phyloP scores from a whole-genome alignment of 73 alveolate genomes.

The Tetrahymena malaccensis region DNA sequence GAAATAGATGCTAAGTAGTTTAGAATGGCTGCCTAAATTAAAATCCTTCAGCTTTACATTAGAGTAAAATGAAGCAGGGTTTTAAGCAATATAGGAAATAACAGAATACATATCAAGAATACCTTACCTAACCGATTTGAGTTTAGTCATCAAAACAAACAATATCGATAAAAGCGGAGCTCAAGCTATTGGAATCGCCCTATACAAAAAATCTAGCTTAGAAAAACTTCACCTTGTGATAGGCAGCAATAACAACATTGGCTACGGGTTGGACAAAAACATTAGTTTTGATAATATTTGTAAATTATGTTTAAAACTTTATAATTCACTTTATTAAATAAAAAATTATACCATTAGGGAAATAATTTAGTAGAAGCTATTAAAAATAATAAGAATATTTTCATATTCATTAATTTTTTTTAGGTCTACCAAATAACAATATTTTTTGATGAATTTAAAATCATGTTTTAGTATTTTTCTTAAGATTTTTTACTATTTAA shows the following conservation, averaged over 20 bases:
- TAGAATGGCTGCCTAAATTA: neutral
- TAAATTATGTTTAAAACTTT: neutral
- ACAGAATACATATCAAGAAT: neutral
- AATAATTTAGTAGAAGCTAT: neutral
- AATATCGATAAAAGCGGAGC: neutral
- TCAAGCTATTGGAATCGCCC: neutral
- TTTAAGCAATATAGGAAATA: neutral
- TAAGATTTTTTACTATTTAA: neutral
- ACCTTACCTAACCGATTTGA: neutral
- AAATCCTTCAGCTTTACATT: neutral
- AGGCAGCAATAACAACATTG: neutral
- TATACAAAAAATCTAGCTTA: neutral
- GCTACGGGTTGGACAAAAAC: neutral
- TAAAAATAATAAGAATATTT: no score
- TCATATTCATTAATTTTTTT: neutral
- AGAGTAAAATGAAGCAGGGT: neutral
- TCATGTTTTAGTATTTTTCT: no score
- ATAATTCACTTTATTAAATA: no score
- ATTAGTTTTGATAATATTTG: neutral
- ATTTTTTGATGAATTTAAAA: no score
- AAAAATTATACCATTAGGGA: no score
- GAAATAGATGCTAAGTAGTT: neutral
- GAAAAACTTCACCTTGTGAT: neutral
- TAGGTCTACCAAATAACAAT: neutral
- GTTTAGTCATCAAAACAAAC: neutral